A percentile compares a stretch with the other conserved stretches of the same genome.
Evolutionary conservation across 352 stramenopile species (phyloP).

Genomic region (Peronospora destructor): DNA sequence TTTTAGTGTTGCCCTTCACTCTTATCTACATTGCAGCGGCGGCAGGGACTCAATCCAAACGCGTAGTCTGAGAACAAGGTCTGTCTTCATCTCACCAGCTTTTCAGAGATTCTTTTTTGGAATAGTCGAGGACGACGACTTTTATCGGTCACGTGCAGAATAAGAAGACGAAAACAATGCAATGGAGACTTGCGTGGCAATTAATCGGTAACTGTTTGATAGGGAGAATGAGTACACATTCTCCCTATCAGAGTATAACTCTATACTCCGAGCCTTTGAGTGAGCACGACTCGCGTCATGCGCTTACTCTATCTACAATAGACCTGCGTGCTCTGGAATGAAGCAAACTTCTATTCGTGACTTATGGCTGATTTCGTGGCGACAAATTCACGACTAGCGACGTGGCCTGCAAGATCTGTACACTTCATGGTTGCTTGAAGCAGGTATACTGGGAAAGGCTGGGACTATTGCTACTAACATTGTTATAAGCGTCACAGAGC

Average conservation of each 20-base stretch:
- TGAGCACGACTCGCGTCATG: background rate
- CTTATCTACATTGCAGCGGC: constrained; percentile 6
- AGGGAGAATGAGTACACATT: background rate
- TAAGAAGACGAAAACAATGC: background rate
- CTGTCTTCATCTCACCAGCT: constrained; percentile 38
- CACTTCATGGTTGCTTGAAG: background rate
- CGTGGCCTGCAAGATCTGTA: background rate
- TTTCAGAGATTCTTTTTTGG: background rate
- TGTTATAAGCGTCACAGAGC: background rate
- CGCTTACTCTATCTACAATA: background rate
- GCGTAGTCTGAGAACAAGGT: constrained; percentile 51
- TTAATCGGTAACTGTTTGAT: background rate
- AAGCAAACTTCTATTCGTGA: constrained; percentile 11
- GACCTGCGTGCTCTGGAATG: constrained; percentile 10
- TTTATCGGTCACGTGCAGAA: background rate
- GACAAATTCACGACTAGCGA: constrained; percentile 1
- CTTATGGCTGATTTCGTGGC: constrained; percentile 3
- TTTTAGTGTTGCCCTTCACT: background rate
- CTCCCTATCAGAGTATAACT: background rate
- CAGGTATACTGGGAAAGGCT: background rate
- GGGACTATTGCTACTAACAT: background rate
- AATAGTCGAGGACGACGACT: background rate
- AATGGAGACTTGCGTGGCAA: background rate
- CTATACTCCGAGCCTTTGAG: background rate
- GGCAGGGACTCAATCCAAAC: constrained; percentile 18